phyloP scores from a whole-genome alignment of 1,139 yeast species.

The Diutina siamensis region DNA sequence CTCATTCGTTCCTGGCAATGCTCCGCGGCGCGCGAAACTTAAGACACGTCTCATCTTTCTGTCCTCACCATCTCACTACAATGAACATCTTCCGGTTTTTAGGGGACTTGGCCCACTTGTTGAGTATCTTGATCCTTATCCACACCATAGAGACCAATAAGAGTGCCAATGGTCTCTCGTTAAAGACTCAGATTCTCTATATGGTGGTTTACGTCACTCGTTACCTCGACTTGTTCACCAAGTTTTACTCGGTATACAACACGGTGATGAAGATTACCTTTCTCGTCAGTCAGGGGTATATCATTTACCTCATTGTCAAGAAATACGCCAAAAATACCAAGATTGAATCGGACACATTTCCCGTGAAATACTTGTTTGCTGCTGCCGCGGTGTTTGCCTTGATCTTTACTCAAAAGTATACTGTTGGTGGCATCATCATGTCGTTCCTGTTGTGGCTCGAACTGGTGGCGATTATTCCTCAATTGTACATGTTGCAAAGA shows the following conservation, averaged over 20 bases:
- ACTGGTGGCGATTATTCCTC: constrained; percentile 85
- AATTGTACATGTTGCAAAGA: constrained; percentile 77
- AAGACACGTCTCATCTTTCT: neutral
- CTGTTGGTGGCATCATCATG: constrained; percentile 57
- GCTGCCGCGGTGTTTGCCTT: constrained; percentile 53
- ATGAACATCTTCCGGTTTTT: constrained; percentile 46
- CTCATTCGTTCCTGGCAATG: no score
- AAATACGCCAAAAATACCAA: constrained; percentile 48
- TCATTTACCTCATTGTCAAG: constrained; percentile 56
- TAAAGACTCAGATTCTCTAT: constrained; percentile 79
- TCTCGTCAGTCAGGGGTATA: constrained; percentile 64
- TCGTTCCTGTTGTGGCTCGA: constrained; percentile 80
- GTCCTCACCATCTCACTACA: neutral
- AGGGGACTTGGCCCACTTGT: constrained; percentile 76
- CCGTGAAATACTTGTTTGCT: constrained; percentile 55
- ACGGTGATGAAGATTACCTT: constrained; percentile 72
- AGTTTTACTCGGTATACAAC: constrained; percentile 60
- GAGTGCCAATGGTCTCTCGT: constrained; percentile 75
- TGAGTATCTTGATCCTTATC: constrained; percentile 65
- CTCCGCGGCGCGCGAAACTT: no score
- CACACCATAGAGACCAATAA: constrained; percentile 54
- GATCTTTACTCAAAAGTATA: constrained; percentile 55
- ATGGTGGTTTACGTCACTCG: constrained; percentile 69
- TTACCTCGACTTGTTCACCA: constrained; percentile 58
- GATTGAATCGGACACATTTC: constrained; percentile 58